These are phyloP conservation scores for Colletotrichum sp. DNA, from an alignment of 2,329 filamentous ascomycete genomes.

Conservation along the genomic window DNA sequence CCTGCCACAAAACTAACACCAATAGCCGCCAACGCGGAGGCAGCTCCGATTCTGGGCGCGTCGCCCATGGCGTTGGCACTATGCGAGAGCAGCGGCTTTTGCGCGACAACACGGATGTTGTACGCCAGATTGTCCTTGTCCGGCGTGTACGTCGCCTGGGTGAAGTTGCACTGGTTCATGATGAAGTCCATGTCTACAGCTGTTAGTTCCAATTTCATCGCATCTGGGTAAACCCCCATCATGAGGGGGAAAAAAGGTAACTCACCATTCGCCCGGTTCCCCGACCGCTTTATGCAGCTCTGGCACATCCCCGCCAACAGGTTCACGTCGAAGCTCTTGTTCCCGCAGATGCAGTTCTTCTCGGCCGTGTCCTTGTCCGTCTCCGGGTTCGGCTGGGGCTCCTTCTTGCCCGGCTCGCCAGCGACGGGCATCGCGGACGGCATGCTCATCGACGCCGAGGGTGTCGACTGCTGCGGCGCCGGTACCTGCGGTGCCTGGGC, in stretches of 20 bases:
- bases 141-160: conserved; percentile 30
- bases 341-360: conserved; percentile 40
- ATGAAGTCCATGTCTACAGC: conserved; percentile 39
- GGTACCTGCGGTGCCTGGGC: background rate
- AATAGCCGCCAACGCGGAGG: background rate
- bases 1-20: background rate
- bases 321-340: conserved; percentile 44
- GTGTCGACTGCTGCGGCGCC: background rate
- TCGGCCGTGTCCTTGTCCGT: conserved; percentile 30
- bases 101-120: conserved; percentile 38
- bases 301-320: conserved; percentile 41
- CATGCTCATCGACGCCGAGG: background rate
- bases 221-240: too few relatives aligned
- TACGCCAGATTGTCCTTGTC: conserved; percentile 34
- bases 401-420: conserved; percentile 17
- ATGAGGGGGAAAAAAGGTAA: background rate
- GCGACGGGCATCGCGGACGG: background rate
- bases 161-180: conserved; percentile 39
- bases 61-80: conserved; percentile 2
- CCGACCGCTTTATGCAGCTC: conserved; percentile 39
- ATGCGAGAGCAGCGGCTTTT: conserved; percentile 24
- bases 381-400: conserved; percentile 18
- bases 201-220: background rate
- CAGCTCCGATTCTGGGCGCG: background rate
- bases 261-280: conserved; percentile 36